Percentiles rank a stretch among this genome's conserved stretches.
These are phyloP conservation scores for Penicillium digitatum DNA, from an alignment of 2,329 filamentous ascomycete genomes.

Conservation along the genomic window DNA sequence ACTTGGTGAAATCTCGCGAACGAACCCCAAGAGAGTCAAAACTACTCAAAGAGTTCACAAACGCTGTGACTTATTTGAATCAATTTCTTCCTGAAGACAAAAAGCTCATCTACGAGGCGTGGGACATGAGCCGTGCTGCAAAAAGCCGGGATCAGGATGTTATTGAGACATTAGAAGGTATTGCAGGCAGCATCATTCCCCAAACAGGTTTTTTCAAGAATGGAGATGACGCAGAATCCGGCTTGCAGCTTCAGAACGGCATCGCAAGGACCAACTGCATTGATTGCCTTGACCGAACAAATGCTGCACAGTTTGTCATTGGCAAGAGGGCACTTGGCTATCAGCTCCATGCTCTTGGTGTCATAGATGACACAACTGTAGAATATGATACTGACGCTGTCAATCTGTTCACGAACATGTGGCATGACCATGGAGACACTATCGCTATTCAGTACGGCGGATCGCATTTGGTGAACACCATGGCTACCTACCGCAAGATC, in stretches of 20 bases:
- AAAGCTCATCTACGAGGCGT: slow-evolving; percentile 89
- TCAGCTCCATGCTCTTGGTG: slow-evolving; percentile 85
- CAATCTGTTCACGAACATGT: slow-evolving; percentile 97
- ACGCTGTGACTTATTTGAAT: slow-evolving; percentile 86
- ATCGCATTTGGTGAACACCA: slow-evolving; percentile 95
- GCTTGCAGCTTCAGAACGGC: slow-evolving; percentile 76
- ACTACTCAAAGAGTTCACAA: slow-evolving; percentile 78
- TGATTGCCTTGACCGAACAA: slow-evolving; percentile 93
- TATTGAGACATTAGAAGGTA: slow-evolving; percentile 82
- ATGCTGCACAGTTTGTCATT: slow-evolving; percentile 96
- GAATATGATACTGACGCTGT: slow-evolving; percentile 95
- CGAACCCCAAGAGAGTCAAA: slow-evolving; percentile 88
- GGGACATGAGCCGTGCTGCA: slow-evolving; percentile 95
- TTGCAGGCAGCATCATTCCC: slow-evolving; percentile 79
- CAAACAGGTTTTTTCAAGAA: slow-evolving; percentile 95
- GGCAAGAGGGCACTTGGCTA: slow-evolving; percentile 89
- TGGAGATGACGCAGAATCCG: slow-evolving; percentile 65
- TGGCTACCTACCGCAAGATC: slow-evolving; percentile 98
- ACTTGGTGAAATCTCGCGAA: slow-evolving; percentile 85
- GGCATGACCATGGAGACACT: slow-evolving; percentile 94
- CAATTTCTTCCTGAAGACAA: slow-evolving; percentile 81
- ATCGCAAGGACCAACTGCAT: slow-evolving; percentile 96
- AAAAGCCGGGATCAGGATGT: slow-evolving; percentile 92
- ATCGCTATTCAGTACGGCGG: slow-evolving; percentile 97
- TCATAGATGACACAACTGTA: slow-evolving; percentile 72